These are phyloP conservation scores for Globisporangium paddicum DNA, from an alignment of 352 stramenopile species.

Conservation along the genomic window DNA sequence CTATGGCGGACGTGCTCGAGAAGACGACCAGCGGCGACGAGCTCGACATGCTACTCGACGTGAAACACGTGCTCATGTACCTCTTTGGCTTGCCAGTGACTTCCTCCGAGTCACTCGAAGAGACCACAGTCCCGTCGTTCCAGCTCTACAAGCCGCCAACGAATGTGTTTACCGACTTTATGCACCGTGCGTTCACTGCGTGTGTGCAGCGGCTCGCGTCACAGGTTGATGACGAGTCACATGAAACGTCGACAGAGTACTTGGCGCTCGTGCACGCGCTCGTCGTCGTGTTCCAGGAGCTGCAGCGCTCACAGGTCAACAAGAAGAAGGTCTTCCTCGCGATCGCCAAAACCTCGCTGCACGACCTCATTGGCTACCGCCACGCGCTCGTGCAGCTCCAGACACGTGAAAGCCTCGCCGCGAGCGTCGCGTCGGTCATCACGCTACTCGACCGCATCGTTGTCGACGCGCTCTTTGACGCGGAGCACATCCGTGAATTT, in stretches of 20 bases:
- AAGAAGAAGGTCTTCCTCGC: constrained; percentile 86
- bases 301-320: constrained; percentile 83
- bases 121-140: constrained; percentile 37
- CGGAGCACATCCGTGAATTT: constrained; percentile 71
- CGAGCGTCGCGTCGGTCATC: constrained; percentile 13
- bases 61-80: constrained; percentile 56
- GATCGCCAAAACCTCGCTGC: constrained; percentile 73
- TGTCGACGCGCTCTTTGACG: constrained; percentile 72
- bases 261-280: constrained; percentile 44
- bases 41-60: constrained; percentile 36
- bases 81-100: constrained; percentile 53
- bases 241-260: constrained; percentile 16
- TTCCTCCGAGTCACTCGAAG: constrained; percentile 7
- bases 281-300: constrained; percentile 67
- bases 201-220: constrained; percentile 11
- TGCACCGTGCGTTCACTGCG: constrained; percentile 46
- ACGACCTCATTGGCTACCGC: constrained; percentile 51
- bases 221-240: neutral
- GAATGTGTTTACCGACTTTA: constrained; percentile 71
- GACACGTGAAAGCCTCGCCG: constrained; percentile 8
- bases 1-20: constrained; percentile 60
- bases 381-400: constrained; percentile 33
- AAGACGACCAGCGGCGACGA: constrained; percentile 10
- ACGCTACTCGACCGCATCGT: constrained; percentile 53
- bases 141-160: constrained; percentile 76